Percentiles rank a stretch among this genome's conserved stretches.
These are phyloP conservation scores for Mayamaea pseudoterrestris DNA, from an alignment of 108 stramenopile genomes.

Conservation along the genomic window DNA sequence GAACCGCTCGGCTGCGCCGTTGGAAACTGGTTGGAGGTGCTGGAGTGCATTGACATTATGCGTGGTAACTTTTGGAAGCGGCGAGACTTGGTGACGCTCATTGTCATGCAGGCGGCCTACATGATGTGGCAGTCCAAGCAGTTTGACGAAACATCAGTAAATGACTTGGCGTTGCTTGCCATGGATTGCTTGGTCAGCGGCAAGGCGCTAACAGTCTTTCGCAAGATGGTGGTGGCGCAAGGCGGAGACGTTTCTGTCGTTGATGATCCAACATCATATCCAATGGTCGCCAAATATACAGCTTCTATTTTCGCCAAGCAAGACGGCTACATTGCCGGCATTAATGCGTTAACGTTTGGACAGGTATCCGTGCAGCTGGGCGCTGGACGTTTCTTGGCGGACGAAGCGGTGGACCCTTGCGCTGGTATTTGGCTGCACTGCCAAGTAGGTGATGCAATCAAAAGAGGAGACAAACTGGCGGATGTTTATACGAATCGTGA, in stretches of 20 bases:
- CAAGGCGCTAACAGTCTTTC: conserved; percentile 45
- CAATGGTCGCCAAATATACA: conserved; percentile 5
- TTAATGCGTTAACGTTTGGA: conserved; percentile 51
- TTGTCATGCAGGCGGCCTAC: conserved; percentile 46
- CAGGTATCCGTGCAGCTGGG: conserved; percentile 39
- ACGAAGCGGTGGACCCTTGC: conserved; percentile 37
- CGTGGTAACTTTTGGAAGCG: conserved; percentile 5
- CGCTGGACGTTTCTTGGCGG: conserved; percentile 51
- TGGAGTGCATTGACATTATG: conserved; percentile 65
- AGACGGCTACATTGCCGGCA: conserved; percentile 28
- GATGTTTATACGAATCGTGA: conserved; percentile 21
- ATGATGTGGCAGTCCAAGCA: conserved; percentile 28
- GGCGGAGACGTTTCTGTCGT: conserved; percentile 35
- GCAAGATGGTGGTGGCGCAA: conserved; percentile 65
- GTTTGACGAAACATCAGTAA: conserved; percentile 12
- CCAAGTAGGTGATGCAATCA: conserved; percentile 36
- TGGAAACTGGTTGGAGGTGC: conserved; percentile 77
- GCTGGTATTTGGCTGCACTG: conserved; percentile 51
- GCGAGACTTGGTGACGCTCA: conserved; percentile 45
- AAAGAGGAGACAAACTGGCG: conserved; percentile 33
- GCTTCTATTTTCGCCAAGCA: conserved; percentile 13
- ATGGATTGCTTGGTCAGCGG: conserved; percentile 38
- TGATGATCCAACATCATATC: background rate
- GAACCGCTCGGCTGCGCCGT: conserved; percentile 50
- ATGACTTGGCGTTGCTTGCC: conserved; percentile 30